Conservation (phyloP, 202 grass and related monocot species). For the Zoysia matrella region DNA sequence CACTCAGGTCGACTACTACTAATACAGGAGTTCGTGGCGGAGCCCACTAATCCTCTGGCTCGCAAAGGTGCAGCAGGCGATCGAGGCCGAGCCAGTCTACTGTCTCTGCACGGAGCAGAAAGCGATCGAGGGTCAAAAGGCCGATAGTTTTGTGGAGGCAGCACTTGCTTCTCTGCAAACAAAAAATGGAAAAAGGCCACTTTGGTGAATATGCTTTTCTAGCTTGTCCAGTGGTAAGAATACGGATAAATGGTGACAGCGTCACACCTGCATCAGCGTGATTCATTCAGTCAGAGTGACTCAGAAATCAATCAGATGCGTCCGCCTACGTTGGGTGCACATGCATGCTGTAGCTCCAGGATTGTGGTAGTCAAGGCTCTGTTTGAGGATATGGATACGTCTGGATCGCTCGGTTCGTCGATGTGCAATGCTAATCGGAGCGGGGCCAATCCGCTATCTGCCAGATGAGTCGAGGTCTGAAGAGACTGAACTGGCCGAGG, state of each 20-base stretch:
- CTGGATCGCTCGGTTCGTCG: neutral
- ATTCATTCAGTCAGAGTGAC: constrained; percentile 46
- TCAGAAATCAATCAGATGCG: neutral
- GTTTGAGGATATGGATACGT: neutral
- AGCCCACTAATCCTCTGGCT: neutral
- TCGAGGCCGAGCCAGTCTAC: neutral
- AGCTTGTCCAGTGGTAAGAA: neutral
- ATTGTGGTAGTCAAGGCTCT: constrained; percentile 21
- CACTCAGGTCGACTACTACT: constrained; percentile 3
- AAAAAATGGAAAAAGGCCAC: neutral
- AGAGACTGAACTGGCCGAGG: neutral
- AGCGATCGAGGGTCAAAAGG: constrained; percentile 29
- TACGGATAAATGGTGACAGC: neutral
- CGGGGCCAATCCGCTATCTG: constrained; percentile 3
- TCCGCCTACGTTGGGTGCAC: neutral
- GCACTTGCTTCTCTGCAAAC: constrained; percentile 23
- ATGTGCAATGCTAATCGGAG: no score
- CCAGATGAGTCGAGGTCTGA: neutral
- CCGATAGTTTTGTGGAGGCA: constrained; percentile 45
- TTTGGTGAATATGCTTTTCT: neutral
- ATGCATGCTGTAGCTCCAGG: neutral
- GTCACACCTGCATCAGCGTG: constrained; percentile 10
- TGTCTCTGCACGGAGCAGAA: constrained; percentile 26
- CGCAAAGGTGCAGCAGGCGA: neutral
- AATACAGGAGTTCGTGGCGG: constrained; percentile 33